These are phyloP conservation scores for Posidonia australis DNA, from an alignment of 106 monocot genomes.

Conservation along the genomic window DNA sequence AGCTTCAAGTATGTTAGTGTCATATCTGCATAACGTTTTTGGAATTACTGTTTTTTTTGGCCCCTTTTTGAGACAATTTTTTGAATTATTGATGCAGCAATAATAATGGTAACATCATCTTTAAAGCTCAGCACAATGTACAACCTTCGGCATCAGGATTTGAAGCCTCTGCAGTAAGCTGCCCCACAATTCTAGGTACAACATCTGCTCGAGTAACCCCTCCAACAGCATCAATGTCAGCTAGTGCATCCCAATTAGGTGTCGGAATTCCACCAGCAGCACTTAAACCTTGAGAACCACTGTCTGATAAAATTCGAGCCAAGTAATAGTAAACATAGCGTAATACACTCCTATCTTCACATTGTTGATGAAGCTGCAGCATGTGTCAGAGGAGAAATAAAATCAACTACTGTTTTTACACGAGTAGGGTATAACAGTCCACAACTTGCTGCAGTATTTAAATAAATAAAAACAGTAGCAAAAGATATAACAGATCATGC, in stretches of 20 bases:
- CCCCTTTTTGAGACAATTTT: too few relatives aligned
- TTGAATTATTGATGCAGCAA: background rate
- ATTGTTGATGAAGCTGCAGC: slow-evolving; percentile 91
- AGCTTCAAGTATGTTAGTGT: too few relatives aligned
- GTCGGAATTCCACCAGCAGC: slow-evolving; percentile 93
- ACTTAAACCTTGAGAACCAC: slow-evolving; percentile 73
- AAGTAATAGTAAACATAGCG: slow-evolving; percentile 99
- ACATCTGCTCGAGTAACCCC: slow-evolving; percentile 98
- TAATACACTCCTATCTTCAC: slow-evolving; percentile 84
- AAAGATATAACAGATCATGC: too few relatives aligned
- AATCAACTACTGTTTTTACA: background rate
- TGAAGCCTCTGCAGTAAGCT: slow-evolving; percentile 74
- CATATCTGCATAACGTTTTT: too few relatives aligned
- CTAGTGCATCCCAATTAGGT: slow-evolving; percentile 99
- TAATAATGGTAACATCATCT: background rate
- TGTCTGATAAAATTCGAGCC: slow-evolving; percentile 95
- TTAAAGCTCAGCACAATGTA: background rate
- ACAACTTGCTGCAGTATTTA: too few relatives aligned
- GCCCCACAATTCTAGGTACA: slow-evolving; percentile 72
- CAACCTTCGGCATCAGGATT: slow-evolving; percentile 73
- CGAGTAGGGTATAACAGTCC: too few relatives aligned
- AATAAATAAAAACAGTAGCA: too few relatives aligned
- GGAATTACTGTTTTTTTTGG: too few relatives aligned
- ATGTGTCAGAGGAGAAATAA: background rate
- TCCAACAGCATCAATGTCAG: slow-evolving; percentile 94